These are phyloP conservation scores for Cladosporium sp. DNA, from an alignment of 2,329 filamentous ascomycete genomes.

Conservation along the genomic window DNA sequence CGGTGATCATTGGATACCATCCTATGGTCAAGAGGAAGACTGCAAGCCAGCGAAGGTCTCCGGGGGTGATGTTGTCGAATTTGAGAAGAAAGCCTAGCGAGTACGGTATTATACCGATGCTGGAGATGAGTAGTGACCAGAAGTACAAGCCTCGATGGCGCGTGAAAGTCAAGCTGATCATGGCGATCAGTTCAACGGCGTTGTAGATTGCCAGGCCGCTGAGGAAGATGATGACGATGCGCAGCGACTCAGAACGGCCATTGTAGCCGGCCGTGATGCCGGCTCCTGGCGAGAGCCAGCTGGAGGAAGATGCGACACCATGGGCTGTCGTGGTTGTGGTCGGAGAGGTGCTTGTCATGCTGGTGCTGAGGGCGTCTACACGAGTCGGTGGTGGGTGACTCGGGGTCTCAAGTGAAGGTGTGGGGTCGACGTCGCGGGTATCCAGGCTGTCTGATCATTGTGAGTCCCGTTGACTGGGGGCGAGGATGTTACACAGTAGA, in stretches of 20 bases:
- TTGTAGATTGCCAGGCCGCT: constrained; percentile 35
- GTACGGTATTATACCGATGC: constrained; percentile 44
- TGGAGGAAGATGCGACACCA: constrained; percentile 8
- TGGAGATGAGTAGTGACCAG: constrained; percentile 43
- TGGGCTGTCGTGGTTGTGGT: constrained; percentile 4
- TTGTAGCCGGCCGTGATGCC: constrained; percentile 27
- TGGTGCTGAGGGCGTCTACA: not conserved
- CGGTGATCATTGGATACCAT: constrained; percentile 58
- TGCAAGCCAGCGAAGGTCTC: constrained; percentile 21
- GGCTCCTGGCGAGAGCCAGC: constrained; percentile 26
- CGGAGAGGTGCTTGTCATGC: constrained; percentile 4
- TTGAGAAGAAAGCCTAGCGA: constrained; percentile 46
- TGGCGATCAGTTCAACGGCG: constrained; percentile 41
- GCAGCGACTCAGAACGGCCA: constrained; percentile 23
- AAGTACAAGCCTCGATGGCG: constrained; percentile 46
- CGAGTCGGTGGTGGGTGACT: not conserved
- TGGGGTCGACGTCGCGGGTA: constrained; percentile 1
- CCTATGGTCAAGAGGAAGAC: constrained; percentile 40
- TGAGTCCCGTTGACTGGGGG: not conserved
- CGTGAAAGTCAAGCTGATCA: constrained; percentile 46
- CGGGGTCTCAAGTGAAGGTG: not conserved
- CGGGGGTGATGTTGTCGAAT: constrained; percentile 34
- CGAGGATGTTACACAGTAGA: not conserved
- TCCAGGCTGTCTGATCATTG: constrained; percentile 5
- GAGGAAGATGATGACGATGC: constrained; percentile 28